Evolutionary conservation across 306 rosid species (phyloP).

Genomic region (Crataegus laevigata): DNA sequence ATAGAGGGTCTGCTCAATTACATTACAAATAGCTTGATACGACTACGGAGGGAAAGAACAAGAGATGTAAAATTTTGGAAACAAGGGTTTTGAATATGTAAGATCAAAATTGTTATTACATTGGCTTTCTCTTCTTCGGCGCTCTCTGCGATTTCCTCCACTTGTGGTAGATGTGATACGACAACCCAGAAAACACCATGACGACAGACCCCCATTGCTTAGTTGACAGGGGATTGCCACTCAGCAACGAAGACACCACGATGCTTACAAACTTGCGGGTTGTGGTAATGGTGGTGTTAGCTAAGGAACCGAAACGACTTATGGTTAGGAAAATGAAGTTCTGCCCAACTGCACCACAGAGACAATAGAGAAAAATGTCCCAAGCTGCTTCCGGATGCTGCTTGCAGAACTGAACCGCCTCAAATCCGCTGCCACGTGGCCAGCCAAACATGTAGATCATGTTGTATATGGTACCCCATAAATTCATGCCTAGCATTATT

Average conservation of each 20-base stretch:
- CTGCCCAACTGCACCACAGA: constrained; percentile 98
- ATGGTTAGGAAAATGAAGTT: constrained; percentile 93
- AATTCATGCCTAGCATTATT: constrained; percentile 95
- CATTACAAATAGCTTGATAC: constrained; percentile 28
- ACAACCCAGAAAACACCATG: constrained; percentile 90
- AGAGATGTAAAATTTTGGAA: neutral
- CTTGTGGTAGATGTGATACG: constrained; percentile 88
- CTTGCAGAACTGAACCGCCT: constrained; percentile 75
- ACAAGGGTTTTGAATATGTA: neutral
- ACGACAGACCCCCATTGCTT: constrained; percentile 92
- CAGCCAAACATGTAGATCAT: constrained; percentile 84
- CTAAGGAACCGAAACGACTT: constrained; percentile 87
- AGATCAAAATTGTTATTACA: constrained; percentile 45
- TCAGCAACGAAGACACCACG: constrained; percentile 81
- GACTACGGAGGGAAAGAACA: neutral
- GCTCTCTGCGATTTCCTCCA: constrained; percentile 77
- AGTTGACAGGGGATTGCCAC: constrained; percentile 85
- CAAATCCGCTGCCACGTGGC: constrained; percentile 70
- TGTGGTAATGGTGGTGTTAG: constrained; percentile 92
- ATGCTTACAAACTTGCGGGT: constrained; percentile 97
- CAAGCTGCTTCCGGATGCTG: constrained; percentile 88
- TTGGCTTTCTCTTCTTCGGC: constrained; percentile 78
- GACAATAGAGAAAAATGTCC: constrained; percentile 81
- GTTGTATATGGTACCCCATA: constrained; percentile 96
- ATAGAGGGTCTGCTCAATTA: constrained; percentile 27